These are phyloP conservation scores for Beauveria brongniartii DNA, from an alignment of 2,329 filamentous ascomycete species.

Conservation along the genomic window DNA sequence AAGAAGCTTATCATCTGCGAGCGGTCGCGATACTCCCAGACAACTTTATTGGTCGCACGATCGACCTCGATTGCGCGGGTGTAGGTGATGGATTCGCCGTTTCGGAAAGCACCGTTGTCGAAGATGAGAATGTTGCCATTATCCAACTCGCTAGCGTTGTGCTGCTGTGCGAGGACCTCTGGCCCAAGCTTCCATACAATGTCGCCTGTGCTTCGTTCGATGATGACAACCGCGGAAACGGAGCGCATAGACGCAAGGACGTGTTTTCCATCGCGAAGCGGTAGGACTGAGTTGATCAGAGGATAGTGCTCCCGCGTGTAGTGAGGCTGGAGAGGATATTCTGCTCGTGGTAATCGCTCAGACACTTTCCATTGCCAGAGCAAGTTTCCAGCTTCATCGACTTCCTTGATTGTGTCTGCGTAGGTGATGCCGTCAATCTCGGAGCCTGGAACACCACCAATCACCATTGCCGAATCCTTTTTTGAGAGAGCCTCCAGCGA, in stretches of 20 bases:
- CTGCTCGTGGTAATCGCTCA: slow-evolving; percentile 18
- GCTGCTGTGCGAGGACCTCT: slow-evolving; percentile 21
- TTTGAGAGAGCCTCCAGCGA: slow-evolving; percentile 20
- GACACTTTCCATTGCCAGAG: slow-evolving; percentile 24
- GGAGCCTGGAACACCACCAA: slow-evolving; percentile 19
- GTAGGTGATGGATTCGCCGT: slow-evolving; percentile 22
- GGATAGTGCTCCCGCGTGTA: slow-evolving; percentile 25
- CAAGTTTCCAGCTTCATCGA: slow-evolving; percentile 17
- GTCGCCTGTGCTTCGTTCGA: slow-evolving; percentile 18
- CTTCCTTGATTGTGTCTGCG: slow-evolving; percentile 23
- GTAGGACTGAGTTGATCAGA: slow-evolving; percentile 23
- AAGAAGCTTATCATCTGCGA: slow-evolving; percentile 24
- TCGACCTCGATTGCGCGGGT: slow-evolving; percentile 21
- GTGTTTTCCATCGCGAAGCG: slow-evolving; percentile 19
- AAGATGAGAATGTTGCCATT: slow-evolving; percentile 26
- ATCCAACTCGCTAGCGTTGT: slow-evolving; percentile 22
- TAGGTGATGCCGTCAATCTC: slow-evolving; percentile 22
- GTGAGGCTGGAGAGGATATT: slow-evolving; percentile 22
- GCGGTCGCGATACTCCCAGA: slow-evolving; percentile 23
- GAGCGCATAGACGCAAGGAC: slow-evolving; percentile 22
- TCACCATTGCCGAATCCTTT: slow-evolving; percentile 20
- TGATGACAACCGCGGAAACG: slow-evolving; percentile 22
- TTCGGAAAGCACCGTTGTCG: slow-evolving; percentile 22
- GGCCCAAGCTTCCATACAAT: slow-evolving; percentile 22
- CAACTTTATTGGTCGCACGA: slow-evolving; percentile 16